Evolutionary conservation across 148 eudicot species (phyloP), one percentile per base, ranked within the genome.

Genomic region (Rhododendron griersonianum): DNA sequence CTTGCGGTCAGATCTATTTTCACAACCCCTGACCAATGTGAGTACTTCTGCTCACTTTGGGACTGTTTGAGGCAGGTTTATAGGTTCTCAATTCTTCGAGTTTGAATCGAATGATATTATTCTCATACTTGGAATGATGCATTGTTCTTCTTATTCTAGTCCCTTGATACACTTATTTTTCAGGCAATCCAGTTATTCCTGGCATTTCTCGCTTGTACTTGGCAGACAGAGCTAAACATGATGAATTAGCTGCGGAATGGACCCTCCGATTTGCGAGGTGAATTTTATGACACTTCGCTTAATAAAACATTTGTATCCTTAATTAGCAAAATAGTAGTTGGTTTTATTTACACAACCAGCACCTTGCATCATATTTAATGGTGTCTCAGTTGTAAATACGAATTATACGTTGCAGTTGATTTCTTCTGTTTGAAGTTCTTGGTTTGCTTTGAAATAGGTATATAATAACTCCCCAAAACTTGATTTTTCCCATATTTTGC

Each of bases 171-270:
- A 14, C 35, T 53, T 33, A 11, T 55, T 85, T 25, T 89, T 91
- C 91, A 97, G 98, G 91, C 89, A 89, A 92, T 87, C 90, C 98
- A 5, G 91, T 90, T 73, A 91, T 92, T 86, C 95, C 99, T 1
- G 93, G 91, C 81, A 91, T 93, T 82, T 98, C 98, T 10, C 95
- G 86, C 85, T 87, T 94, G 82, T 94, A 93, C 89, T 88, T 94
- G 90, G 93, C 82, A 21, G 98, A 97, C 87, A 92, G 89, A 87
- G 86, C 87, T 55, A 94, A 92, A 87, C 96, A 94, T 53, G 98
- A 97, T 86, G 92, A 93, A 89, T 86, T 93, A 83, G 98, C 99
- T 80, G 98, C 98, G 14, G 93, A 95, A 89, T 97, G 98, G 98
- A 97, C 98, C 1, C 88, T 84, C 44, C 92, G 99, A 69, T 97